Evolutionary conservation across 2,329 filamentous ascomycete genomes (phyloP).

Genomic region (Coniella vitis): DNA sequence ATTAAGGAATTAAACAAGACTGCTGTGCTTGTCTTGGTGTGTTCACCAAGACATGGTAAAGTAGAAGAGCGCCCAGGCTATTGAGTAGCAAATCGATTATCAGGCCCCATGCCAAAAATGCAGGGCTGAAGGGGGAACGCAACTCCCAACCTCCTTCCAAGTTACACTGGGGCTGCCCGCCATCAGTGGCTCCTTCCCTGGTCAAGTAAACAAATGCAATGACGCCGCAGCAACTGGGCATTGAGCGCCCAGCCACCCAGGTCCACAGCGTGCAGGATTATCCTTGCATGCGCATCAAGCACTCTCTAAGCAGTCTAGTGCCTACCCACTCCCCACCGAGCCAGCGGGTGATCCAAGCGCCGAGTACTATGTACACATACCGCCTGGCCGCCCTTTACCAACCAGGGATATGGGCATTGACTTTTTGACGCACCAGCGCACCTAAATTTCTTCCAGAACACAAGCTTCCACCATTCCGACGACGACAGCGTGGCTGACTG

Average conservation of each 20-base stretch:
- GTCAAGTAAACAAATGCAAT: conserved; percentile 16
- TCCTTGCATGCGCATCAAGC: neutral
- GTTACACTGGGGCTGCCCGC: conserved; percentile 6
- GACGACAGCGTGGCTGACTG: too few relatives aligned
- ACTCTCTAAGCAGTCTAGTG: neutral
- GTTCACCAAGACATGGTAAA: neutral
- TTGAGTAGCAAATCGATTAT: neutral
- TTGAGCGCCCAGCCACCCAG: conserved; percentile 11
- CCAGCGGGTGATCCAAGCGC: conserved; percentile 8
- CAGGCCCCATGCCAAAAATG: neutral
- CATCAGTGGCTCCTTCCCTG: conserved; percentile 6
- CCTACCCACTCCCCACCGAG: too few relatives aligned
- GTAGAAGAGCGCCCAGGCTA: too few relatives aligned
- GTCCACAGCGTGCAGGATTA: neutral
- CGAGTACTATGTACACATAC: neutral
- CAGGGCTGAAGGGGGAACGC: neutral
- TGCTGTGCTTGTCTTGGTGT: conserved; percentile 8
- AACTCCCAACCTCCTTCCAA: conserved; percentile 13
- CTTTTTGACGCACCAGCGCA: neutral
- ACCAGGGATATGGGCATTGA: neutral
- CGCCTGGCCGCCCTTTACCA: neutral
- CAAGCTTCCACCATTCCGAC: neutral
- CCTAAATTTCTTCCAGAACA: conserved; percentile 6
- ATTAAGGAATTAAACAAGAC: conserved; percentile 1
- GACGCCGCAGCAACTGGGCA: conserved; percentile 16